phyloP scores from a whole-genome alignment of 345 rosid genomes.

The Murraya koenigii region DNA sequence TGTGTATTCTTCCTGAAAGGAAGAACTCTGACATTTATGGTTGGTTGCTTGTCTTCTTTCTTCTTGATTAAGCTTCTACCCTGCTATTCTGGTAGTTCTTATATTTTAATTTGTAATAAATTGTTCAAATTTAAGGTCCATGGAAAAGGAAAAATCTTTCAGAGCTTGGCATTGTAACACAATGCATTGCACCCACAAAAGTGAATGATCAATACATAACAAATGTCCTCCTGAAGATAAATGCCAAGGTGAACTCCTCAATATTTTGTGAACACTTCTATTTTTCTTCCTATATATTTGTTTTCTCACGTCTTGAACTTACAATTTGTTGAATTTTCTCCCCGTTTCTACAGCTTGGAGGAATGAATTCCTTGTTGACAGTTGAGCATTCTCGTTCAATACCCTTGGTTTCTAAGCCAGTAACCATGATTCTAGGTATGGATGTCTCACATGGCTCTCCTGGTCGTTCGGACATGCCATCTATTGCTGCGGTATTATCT shows the following conservation, averaged over 20 bases:
- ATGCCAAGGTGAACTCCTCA: slow-evolving; percentile 28
- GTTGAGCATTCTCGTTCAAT: slow-evolving; percentile 28
- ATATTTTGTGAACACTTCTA: background rate
- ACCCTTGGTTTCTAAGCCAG: slow-evolving; percentile 29
- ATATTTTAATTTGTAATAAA: background rate
- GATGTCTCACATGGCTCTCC: slow-evolving; percentile 44
- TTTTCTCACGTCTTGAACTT: background rate
- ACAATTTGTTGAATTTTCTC: background rate
- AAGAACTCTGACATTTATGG: slow-evolving; percentile 57
- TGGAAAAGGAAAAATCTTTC: slow-evolving; percentile 35
- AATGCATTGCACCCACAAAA: slow-evolving; percentile 34
- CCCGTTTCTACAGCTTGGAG: slow-evolving; percentile 30
- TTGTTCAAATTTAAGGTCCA: slow-evolving; percentile 21
- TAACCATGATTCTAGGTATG: slow-evolving; percentile 39
- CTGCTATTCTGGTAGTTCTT: background rate
- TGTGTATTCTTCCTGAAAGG: slow-evolving; percentile 49
- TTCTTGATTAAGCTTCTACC: background rate
- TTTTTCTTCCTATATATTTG: background rate
- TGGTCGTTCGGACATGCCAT: slow-evolving; percentile 36
- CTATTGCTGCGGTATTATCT: slow-evolving; percentile 31
- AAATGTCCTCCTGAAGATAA: slow-evolving; percentile 35
- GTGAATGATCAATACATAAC: slow-evolving; percentile 36
- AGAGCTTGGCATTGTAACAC: slow-evolving; percentile 33
- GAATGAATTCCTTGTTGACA: slow-evolving; percentile 31
- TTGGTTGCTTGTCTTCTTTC: background rate